Evolutionary conservation across 805 yeast genomes (phyloP).

Genomic region (Saturnispora zaruensis): DNA sequence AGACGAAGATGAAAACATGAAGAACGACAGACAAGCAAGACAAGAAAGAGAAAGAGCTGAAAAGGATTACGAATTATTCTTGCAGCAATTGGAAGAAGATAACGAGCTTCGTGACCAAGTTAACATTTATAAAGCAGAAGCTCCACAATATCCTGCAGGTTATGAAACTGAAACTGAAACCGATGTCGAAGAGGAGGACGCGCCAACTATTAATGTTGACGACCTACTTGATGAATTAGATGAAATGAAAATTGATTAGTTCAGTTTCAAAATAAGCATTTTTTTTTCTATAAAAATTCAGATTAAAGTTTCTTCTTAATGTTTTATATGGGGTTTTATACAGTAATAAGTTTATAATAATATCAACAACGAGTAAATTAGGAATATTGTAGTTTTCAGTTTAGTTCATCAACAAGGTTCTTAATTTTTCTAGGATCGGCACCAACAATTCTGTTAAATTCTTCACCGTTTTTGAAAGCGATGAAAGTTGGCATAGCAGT

Average conservation of each 20-base stretch:
- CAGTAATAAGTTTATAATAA: slow-evolving; percentile 1
- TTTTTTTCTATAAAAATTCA: background rate
- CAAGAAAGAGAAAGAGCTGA: slow-evolving; percentile 90
- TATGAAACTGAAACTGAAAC: slow-evolving; percentile 77
- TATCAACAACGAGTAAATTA: background rate
- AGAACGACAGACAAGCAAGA: slow-evolving; percentile 59
- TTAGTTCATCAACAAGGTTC: slow-evolving; percentile 6
- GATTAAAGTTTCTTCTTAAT: background rate
- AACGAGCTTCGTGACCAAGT: slow-evolving; percentile 85
- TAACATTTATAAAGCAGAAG: slow-evolving; percentile 68
- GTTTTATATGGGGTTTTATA: background rate
- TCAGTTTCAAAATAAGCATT: background rate
- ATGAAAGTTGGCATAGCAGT: slow-evolving; percentile 74
- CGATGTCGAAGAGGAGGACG: slow-evolving; percentile 54
- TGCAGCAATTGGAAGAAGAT: slow-evolving; percentile 97
- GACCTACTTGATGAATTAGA: slow-evolving; percentile 92
- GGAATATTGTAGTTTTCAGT: background rate
- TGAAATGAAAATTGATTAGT: slow-evolving; percentile 69
- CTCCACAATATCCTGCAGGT: slow-evolving; percentile 16
- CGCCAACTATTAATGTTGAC: slow-evolving; percentile 82
- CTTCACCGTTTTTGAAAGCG: slow-evolving; percentile 51
- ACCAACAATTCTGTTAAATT: slow-evolving; percentile 53
- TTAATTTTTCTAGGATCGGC: slow-evolving; percentile 37
- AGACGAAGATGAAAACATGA: slow-evolving; percentile 30
- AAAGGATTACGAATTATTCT: slow-evolving; percentile 88